Base-by-base conservation (phyloP, 2,329 filamentous ascomycete genomes). In the Hypoxylon sp. region DNA sequence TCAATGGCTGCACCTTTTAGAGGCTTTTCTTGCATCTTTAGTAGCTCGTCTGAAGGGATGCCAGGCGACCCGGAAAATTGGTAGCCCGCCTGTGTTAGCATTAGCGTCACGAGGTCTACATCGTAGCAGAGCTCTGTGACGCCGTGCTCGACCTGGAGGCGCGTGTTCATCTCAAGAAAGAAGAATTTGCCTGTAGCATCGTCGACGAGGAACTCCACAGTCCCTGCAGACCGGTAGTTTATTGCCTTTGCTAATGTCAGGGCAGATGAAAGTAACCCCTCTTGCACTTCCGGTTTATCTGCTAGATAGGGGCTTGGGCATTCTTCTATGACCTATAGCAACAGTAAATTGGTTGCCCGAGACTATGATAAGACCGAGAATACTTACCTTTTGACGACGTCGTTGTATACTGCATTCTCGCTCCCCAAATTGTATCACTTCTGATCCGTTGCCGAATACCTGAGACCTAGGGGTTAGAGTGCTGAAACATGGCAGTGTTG, bases 61-160 rank as follows among this genome's bases (percentile, higher is more conserved):
- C 67, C 70, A 10, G 38, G 35, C 8, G 43, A 46, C 0, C 65
- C 67, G 9, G 42, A 55, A 6, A 65, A 18, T 65, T 77, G 23
- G 62, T 70, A 41, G n/a, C 73, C 70, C 0, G 73, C 75, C 27
- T 75, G 73, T 0, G 64, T 63, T 9, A 79, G 52, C 77, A 79
- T 79, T 18, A 75, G 67, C 26, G 85, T 80, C 1, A 93, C 90
- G 9, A 93, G 78, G 69, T 93, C 90, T 45, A 91, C 82, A 0
- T 84, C 87, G 8, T 88, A 91, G 2, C 90, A 86, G 81, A 89
- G 87, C 71, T 93, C 90, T 0, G 90, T 93, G 6, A 92, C 87
- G 0, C 89, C 88, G 63, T 92, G 90, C 69, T 92, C 90, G 20
- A 93, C 89, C 65, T 92, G 89, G 2, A 92, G 73, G 7, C 89